A percentile compares a stretch with the other conserved stretches of the same genome.
phyloP scores from a whole-genome alignment of 148 eudicot species.

The Heliosperma pusillum region DNA sequence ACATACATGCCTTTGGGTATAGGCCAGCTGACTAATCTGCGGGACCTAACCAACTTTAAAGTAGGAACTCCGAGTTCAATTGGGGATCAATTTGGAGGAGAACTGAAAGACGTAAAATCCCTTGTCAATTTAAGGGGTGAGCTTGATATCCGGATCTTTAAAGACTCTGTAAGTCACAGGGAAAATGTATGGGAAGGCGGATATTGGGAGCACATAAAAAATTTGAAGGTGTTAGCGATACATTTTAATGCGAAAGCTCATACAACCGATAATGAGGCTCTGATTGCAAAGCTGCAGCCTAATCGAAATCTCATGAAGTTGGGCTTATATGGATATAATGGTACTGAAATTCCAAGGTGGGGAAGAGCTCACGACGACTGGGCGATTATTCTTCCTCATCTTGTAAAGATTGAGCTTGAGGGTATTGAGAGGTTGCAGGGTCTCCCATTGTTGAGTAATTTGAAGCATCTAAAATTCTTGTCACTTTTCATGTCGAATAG shows the following conservation, averaged over 20 bases:
- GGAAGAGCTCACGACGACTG: neutral
- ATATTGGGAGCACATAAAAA: neutral
- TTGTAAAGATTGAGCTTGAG: neutral
- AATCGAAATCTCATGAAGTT: constrained; percentile 13
- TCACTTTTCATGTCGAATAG: neutral
- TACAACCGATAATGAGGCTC: neutral
- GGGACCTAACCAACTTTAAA: neutral
- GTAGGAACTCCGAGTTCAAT: constrained; percentile 2
- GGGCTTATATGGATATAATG: neutral
- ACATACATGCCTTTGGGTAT: constrained; percentile 21
- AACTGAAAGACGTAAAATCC: neutral
- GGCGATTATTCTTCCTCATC: constrained; percentile 13
- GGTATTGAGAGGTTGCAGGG: neutral
- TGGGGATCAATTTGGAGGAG: neutral
- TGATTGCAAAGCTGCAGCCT: constrained; percentile 21
- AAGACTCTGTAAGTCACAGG: neutral
- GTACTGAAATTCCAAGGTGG: constrained; percentile 23
- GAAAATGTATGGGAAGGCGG: neutral
- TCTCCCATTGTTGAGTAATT: constrained; percentile 19
- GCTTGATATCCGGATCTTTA: neutral
- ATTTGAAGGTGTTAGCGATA: neutral
- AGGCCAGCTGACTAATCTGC: constrained; percentile 13
- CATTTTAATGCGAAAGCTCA: neutral
- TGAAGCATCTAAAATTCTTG: constrained; percentile 16
- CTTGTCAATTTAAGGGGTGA: neutral